phyloP scores from a whole-genome alignment of 352 stramenopile species.

The Globisporangium spiculum region DNA sequence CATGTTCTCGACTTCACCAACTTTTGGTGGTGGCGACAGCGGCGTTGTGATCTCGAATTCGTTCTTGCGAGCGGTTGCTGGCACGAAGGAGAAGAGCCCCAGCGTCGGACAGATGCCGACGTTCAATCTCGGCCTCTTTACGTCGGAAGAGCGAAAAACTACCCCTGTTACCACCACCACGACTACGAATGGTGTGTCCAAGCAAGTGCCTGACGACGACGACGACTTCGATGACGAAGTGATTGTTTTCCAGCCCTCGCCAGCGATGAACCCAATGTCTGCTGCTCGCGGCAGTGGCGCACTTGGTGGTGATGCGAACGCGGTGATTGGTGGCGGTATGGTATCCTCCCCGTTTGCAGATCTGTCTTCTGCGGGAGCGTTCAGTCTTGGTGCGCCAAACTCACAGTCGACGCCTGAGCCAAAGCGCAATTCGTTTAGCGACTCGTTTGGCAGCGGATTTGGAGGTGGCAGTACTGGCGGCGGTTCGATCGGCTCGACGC shows the following conservation, averaged over 20 bases:
- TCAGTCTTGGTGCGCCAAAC: conserved; percentile 21
- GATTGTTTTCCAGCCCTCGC: conserved; percentile 77
- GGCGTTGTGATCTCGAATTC: conserved; percentile 15
- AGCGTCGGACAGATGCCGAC: conserved; percentile 16
- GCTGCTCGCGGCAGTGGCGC: conserved; percentile 25
- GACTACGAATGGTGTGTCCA: neutral
- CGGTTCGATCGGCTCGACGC: conserved; percentile 34
- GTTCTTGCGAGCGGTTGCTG: conserved; percentile 15
- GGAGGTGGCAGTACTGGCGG: neutral
- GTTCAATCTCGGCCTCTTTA: conserved; percentile 34
- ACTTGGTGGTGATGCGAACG: conserved; percentile 24
- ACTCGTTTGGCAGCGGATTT: conserved; percentile 18
- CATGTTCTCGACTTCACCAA: conserved; percentile 31
- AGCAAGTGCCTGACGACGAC: conserved; percentile 36
- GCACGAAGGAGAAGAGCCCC: conserved; percentile 2
- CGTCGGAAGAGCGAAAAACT: conserved; percentile 2
- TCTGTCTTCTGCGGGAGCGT: conserved; percentile 8
- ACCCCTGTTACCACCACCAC: neutral
- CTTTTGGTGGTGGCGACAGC: conserved; percentile 6
- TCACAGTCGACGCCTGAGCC: conserved; percentile 21
- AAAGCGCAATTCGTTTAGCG: conserved; percentile 13
- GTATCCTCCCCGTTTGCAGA: conserved; percentile 19
- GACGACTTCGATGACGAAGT: conserved; percentile 85
- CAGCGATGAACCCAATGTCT: conserved; percentile 29
- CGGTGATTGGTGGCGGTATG: conserved; percentile 3